Conservation (phyloP, 345 rosid species). For the rapeseed (Brassica napus) region DNA sequence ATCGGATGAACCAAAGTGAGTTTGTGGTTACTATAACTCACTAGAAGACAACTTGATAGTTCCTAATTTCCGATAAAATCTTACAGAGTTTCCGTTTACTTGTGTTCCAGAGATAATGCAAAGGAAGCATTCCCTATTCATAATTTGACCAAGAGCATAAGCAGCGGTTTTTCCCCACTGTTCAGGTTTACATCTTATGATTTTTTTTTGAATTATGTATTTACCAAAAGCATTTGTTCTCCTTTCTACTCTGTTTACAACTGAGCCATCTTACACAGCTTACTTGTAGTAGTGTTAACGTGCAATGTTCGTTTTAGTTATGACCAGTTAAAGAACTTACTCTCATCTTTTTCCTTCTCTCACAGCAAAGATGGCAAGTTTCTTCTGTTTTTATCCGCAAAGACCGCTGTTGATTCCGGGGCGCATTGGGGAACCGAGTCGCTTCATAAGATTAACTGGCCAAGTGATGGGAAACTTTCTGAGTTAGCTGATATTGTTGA, state of each 20-base stretch:
- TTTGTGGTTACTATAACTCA: conserved; percentile 10
- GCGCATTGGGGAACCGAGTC: conserved; percentile 91
- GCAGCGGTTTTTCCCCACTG: conserved; percentile 73
- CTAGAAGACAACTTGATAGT: conserved; percentile 4
- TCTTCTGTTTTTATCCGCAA: conserved; percentile 71
- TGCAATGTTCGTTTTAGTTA: background rate
- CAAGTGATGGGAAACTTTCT: conserved; percentile 49
- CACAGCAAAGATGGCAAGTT: conserved; percentile 82
- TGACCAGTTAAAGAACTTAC: background rate
- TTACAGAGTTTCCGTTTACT: conserved; percentile 6
- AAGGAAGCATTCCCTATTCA: conserved; percentile 43
- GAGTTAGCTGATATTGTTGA: conserved; percentile 51
- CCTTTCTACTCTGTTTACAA: no score
- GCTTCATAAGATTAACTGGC: conserved; percentile 77
- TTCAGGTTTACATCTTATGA: conserved; percentile 60
- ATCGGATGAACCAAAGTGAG: conserved; percentile 52
- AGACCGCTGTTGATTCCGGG: conserved; percentile 78
- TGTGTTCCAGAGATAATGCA: conserved; percentile 52
- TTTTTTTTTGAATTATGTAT: background rate
- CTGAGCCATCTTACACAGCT: background rate
- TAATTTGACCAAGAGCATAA: conserved; percentile 67
- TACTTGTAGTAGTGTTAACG: background rate
- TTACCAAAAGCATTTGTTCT: background rate
- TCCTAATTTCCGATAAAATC: background rate
- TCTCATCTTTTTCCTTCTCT: conserved; percentile 10